Conservation (phyloP, 202 grass and related monocot genomes). For the Brachypodium distachyon region DNA sequence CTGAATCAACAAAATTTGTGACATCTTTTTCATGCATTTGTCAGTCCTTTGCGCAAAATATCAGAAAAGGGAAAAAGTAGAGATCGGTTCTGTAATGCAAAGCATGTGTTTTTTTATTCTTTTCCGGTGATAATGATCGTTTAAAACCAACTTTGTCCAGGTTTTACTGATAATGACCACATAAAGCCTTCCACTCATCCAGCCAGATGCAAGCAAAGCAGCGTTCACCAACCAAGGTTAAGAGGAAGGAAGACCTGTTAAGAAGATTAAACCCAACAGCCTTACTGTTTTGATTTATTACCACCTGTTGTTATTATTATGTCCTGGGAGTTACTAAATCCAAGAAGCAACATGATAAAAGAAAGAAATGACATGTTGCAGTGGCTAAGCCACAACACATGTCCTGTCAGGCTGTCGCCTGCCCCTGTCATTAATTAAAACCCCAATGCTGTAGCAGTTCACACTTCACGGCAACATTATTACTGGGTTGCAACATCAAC, state of each 20-base stretch:
- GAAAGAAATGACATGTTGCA: too few relatives aligned
- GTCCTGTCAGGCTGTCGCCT: background rate
- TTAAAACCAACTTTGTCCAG: background rate
- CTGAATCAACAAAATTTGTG: too few relatives aligned
- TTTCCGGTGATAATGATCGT: background rate
- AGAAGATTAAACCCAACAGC: background rate
- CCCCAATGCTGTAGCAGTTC: background rate
- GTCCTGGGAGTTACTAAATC: slow-evolving; percentile 6
- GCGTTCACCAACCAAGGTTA: background rate
- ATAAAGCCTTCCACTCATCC: background rate
- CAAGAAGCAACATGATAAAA: background rate
- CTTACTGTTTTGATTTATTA: background rate
- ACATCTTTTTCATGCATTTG: too few relatives aligned
- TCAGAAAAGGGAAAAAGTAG: background rate
- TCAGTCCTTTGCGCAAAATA: too few relatives aligned
- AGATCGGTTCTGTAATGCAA: slow-evolving; percentile 6
- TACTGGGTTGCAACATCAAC: background rate
- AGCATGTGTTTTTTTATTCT: background rate
- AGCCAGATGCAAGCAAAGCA: background rate
- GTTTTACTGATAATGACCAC: background rate
- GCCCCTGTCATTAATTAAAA: background rate
- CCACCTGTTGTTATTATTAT: background rate
- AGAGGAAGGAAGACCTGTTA: background rate
- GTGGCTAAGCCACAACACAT: too few relatives aligned
- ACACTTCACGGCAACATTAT: slow-evolving; percentile 19